Percentiles rank a stretch among this genome's conserved stretches.
These are phyloP conservation scores for Neoboletus subvelutipes DNA, from an alignment of 768 basidiomycete genomes.

Conservation along the genomic window DNA sequence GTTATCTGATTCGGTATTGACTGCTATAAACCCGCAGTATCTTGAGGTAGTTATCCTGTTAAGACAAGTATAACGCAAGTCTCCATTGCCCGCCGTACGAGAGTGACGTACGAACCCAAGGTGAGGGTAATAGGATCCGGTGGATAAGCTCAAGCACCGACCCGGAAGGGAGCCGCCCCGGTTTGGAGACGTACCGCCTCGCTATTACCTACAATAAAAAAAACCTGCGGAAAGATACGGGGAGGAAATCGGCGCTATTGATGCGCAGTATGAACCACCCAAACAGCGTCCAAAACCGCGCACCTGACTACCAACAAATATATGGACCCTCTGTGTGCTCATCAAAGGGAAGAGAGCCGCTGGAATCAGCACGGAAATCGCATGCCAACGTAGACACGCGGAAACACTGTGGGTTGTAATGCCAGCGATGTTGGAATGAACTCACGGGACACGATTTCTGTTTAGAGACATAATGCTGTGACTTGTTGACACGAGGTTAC, in stretches of 20 bases:
- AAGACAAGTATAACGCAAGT: neutral
- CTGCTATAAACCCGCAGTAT: neutral
- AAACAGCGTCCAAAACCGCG: neutral
- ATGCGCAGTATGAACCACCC: neutral
- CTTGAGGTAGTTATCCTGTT: neutral
- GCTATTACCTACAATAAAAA: slow-evolving; percentile 14
- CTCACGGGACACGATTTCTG: slow-evolving; percentile 11
- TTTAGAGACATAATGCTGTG: slow-evolving; percentile 21
- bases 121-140: slow-evolving; percentile 4
- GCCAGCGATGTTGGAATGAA: slow-evolving; percentile 15
- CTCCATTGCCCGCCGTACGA: neutral
- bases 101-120: neutral
- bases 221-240: slow-evolving; percentile 7
- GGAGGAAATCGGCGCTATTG: neutral
- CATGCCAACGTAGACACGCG: slow-evolving; percentile 20
- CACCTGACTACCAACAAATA: neutral
- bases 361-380: slow-evolving; percentile 16
- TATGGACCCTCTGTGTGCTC: neutral
- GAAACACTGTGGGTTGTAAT: slow-evolving; percentile 21
- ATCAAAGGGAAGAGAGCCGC: slow-evolving; percentile 3
- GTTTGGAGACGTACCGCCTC: slow-evolving; percentile 18
- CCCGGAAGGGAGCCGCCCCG: slow-evolving; percentile 5
- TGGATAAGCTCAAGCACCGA: slow-evolving; percentile 12
- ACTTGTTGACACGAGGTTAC: slow-evolving; percentile 17
- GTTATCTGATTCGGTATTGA: no score